Base-by-base conservation (phyloP, 768 basidiomycete species). In the Pisolithus tinctorius region DNA sequence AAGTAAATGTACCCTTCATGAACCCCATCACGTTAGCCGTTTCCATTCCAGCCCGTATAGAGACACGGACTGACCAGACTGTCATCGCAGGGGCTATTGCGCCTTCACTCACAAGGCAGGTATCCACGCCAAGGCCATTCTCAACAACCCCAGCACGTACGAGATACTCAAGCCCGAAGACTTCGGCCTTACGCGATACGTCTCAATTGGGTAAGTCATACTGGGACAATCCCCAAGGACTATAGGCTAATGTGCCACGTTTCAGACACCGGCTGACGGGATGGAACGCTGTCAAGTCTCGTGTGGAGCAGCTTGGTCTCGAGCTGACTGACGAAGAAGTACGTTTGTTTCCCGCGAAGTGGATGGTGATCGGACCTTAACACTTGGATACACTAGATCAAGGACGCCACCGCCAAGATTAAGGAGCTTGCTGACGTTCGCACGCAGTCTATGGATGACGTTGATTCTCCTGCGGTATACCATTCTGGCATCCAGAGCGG, bases 91-190 rank as follows among this genome's bases (percentile, higher is more conserved):
- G 50, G 96, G 96, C 14, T 99, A 97, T 73, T 98, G 96, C 66
- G 96, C 96, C 4, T 99, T 99, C 77, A 99, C 96, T 26, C 96
- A 98, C 84, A 98, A 99, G 85, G 96, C 96, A 20, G 96, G 96
- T 67, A 99, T 99, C 58, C 96, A 99, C 71, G 96, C 96, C 74
- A 99, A 99, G 80, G 96, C 96, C 37, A 99, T 99, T 70, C 82
- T 94, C 56, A 96, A 97, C 76, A 99, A 99, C 79, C 96, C 96
- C 2, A 91, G 88, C 63, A 99, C 96, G 9, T 99, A 98, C 71
- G 95, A 99, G 73, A 97, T 97, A 69, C 82, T 96, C 70, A 97
- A 93, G 82, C 96, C 96, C 14, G 92, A 95, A 69, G 96, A 99
- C 74, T 99, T 99, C 63, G 96, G 96, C 61, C 80, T 99, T 64